Evolutionary conservation across 2,329 filamentous ascomycete species (phyloP).

Genomic region (Ceratocystiopsis minuta): DNA sequence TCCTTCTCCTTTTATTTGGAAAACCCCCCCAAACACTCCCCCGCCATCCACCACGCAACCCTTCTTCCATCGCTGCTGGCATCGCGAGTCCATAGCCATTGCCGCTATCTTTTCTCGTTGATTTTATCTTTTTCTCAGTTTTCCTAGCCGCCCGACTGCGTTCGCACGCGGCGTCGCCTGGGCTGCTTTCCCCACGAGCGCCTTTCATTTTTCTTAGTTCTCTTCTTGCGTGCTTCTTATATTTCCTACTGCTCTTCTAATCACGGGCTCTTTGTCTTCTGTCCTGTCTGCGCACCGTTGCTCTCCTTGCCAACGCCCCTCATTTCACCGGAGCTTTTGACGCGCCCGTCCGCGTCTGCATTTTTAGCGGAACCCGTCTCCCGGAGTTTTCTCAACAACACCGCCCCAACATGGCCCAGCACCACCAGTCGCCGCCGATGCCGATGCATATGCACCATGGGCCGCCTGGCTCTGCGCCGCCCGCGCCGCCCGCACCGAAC

Average conservation of each 20-base stretch:
- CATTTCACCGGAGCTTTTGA: background rate
- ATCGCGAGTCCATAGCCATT: too few relatives aligned
- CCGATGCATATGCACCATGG: constrained; percentile 47
- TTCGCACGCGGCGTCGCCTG: too few relatives aligned
- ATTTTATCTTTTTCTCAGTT: too few relatives aligned
- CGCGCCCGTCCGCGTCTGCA: constrained; percentile 4
- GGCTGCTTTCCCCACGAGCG: too few relatives aligned
- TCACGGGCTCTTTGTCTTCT: too few relatives aligned
- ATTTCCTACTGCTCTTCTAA: too few relatives aligned
- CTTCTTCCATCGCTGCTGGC: too few relatives aligned
- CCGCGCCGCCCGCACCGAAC: constrained; percentile 24
- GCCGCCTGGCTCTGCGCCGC: constrained; percentile 37
- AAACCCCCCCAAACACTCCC: background rate
- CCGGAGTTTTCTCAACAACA: background rate
- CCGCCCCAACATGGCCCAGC: constrained; percentile 44
- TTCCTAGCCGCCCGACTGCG: too few relatives aligned
- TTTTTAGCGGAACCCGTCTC: background rate
- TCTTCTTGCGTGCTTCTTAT: too few relatives aligned
- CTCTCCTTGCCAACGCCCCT: background rate
- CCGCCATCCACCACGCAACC: too few relatives aligned
- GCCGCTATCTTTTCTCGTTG: too few relatives aligned
- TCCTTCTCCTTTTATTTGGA: background rate
- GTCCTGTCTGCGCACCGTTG: background rate
- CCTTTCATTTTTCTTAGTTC: too few relatives aligned
- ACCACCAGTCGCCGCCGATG: constrained; percentile 66